A percentile compares a stretch with the other conserved stretches of the same genome.
Evolutionary conservation across 1,139 yeast genomes (phyloP).

Genomic region (Petasospora fabianii): DNA sequence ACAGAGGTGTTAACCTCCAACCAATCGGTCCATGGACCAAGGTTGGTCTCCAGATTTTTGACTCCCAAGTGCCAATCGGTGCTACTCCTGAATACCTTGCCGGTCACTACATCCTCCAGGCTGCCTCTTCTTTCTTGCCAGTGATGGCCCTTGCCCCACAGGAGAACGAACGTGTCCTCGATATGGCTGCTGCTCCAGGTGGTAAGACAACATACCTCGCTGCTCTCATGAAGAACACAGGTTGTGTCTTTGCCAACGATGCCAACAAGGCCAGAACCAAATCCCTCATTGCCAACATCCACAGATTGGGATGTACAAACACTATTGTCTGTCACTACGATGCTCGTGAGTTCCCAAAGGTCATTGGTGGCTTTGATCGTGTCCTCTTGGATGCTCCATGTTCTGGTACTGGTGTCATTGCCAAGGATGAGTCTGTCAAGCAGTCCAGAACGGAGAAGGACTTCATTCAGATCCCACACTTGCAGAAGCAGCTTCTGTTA

Average conservation of each 20-base stretch:
- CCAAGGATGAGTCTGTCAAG: conserved; percentile 95
- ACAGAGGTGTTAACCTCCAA: conserved; percentile 95
- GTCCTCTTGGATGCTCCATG: conserved; percentile 97
- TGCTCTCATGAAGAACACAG: conserved; percentile 97
- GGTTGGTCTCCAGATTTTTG: conserved; percentile 94
- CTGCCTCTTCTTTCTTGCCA: conserved; percentile 96
- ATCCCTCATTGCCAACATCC: conserved; percentile 94
- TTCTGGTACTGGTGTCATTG: conserved; percentile 99
- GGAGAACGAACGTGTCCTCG: conserved; percentile 90
- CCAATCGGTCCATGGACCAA: conserved; percentile 98
- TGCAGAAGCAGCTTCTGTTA: conserved; percentile 88
- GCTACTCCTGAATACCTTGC: conserved; percentile 99
- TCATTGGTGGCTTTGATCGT: conserved; percentile 97
- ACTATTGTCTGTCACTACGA: conserved; percentile 97
- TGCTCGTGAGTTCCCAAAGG: conserved; percentile 97
- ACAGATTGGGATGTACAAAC: conserved; percentile 93
- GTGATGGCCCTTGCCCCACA: conserved; percentile 97
- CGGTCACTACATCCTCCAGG: conserved; percentile 96
- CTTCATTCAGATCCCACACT: conserved; percentile 92
- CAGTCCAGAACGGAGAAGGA: conserved; percentile 93
- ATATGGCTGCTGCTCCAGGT: conserved; percentile 99
- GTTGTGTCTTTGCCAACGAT: conserved; percentile 96
- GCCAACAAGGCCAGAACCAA: conserved; percentile 95
- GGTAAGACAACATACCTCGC: conserved; percentile 97
- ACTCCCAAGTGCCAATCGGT: conserved; percentile 98